A percentile compares a stretch with the other conserved stretches of the same genome.
Conservation (phyloP, 345 rosid genomes). For the Brassica nigra region DNA sequence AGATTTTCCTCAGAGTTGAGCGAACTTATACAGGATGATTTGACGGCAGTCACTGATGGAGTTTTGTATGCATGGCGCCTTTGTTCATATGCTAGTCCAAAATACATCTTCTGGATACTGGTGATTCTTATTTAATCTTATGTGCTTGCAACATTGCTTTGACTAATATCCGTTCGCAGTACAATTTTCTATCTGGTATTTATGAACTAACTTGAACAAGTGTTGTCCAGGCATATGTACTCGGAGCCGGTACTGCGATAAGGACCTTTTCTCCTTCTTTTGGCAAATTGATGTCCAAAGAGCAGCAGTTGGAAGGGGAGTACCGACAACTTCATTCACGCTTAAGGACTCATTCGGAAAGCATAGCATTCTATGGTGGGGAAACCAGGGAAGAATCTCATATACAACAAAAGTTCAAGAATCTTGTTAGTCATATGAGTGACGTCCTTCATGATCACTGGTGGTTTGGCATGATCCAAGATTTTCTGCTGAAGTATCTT, state of each 20-base stretch:
- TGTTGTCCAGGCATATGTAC: slow-evolving; percentile 74
- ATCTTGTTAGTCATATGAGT: slow-evolving; percentile 72
- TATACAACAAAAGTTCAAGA: slow-evolving; percentile 80
- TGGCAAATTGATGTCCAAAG: slow-evolving; percentile 88
- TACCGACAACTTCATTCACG: slow-evolving; percentile 96
- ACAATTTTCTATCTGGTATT: neutral
- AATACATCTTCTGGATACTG: slow-evolving; percentile 92
- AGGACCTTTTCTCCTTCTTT: slow-evolving; percentile 93
- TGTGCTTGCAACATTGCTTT: slow-evolving; percentile 12
- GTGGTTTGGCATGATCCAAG: slow-evolving; percentile 99
- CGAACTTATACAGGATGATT: slow-evolving; percentile 88
- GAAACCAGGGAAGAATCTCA: slow-evolving; percentile 88
- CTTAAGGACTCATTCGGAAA: slow-evolving; percentile 95
- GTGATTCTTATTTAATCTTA: slow-evolving; percentile 46
- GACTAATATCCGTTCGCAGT: neutral
- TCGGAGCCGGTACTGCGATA: slow-evolving; percentile 86
- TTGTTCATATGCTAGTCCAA: slow-evolving; percentile 97
- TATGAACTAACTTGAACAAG: slow-evolving; percentile 30
- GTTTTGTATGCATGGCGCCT: slow-evolving; percentile 92
- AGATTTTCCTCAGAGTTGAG: slow-evolving; percentile 94
- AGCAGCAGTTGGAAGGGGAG: slow-evolving; percentile 98
- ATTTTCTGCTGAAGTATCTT: slow-evolving; percentile 91
- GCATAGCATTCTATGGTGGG: slow-evolving; percentile 98
- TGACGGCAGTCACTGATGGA: slow-evolving; percentile 85
- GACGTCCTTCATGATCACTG: slow-evolving; percentile 88